Base-by-base conservation (phyloP, 139 green algal genomes). In the Pedinophyceae sp. region DNA sequence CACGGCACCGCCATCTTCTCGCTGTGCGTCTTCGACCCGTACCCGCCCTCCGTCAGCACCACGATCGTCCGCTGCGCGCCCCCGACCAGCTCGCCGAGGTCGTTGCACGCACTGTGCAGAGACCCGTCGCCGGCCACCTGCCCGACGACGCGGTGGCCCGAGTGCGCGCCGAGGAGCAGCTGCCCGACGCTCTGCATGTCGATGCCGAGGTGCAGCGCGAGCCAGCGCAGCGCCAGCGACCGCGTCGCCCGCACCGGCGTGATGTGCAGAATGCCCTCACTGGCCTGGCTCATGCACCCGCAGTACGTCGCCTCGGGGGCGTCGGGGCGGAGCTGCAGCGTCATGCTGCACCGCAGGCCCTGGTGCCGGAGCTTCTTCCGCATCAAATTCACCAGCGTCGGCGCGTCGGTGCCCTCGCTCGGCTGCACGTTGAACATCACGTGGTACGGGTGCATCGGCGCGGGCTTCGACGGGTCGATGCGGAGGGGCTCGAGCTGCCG, bases 181-280 rank as follows among this genome's bases (percentile, higher is more conserved):
- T n/a, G n/a, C n/a, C n/a, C 43, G 24, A 57, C 48, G 54, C 60
- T 57, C 13, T 27, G 20, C 41, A 77, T 67, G 25, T 62, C 55
- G 24, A 77, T 54, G 22, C 55, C 60, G 26, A 79, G 71, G 23
- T 61, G 53, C 41, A 68, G 56, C 23, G 78, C 66, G 4, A 92
- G 58, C 64, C 72, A 83, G 48, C 85, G 74, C 57, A 92, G 68
- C 1, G 82, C 84, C 34, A 93, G 70, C 1, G 83, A 55, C 15
- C 83, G 73, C 27, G 43, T 74, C 52, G 67, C 75, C 25, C 83
- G 74, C 57, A 89, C 58, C 23, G 85, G 85, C 3, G 81, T 89
- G 59, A 91, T 66, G 65, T 94, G 84, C 59, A 93, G 61, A 30
- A 52, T 27, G 30, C 34, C 7, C 34, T 43, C 34, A 43, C 34